phyloP scores from a whole-genome alignment of 139 green algal species.

The Raphidocelis subcapitata region DNA sequence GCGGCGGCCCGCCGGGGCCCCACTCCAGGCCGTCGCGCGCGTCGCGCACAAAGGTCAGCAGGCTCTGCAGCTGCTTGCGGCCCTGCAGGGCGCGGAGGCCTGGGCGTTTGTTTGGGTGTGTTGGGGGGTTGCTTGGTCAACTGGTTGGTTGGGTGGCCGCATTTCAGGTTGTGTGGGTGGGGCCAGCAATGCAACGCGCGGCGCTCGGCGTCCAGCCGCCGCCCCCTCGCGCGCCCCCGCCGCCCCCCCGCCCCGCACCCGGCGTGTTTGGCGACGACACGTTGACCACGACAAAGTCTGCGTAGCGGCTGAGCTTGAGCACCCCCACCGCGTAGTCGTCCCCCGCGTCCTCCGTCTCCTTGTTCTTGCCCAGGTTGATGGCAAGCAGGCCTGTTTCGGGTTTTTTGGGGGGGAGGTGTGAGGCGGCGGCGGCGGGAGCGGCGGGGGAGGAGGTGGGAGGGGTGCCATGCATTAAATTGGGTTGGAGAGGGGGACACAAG shows the following conservation, averaged over 20 bases:
- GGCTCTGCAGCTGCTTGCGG: slow-evolving; percentile 71
- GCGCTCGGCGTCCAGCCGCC: too few species aligned
- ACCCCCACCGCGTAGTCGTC: slow-evolving; percentile 86
- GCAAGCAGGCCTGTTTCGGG: slow-evolving; percentile 78
- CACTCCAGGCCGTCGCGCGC: slow-evolving; percentile 73
- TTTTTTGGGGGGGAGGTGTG: background rate
- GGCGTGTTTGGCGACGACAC: slow-evolving; percentile 98
- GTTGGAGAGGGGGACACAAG: too few species aligned
- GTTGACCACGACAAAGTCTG: slow-evolving; percentile 98
- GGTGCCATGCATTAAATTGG: too few species aligned
- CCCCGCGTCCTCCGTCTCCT: slow-evolving; percentile 79
- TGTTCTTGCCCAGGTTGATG: slow-evolving; percentile 99
- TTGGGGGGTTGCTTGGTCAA: too few species aligned
- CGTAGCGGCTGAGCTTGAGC: slow-evolving; percentile 66
- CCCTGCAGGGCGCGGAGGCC: slow-evolving; percentile 83
- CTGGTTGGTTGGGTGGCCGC: background rate
- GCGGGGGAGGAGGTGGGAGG: background rate
- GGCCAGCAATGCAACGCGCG: slow-evolving; percentile 6
- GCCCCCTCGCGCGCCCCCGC: too few species aligned
- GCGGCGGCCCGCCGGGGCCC: slow-evolving; percentile 50
- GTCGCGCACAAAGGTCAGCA: slow-evolving; percentile 62
- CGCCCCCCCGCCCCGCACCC: slow-evolving; percentile 58
- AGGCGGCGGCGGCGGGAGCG: too few species aligned
- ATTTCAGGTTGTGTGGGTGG: background rate
- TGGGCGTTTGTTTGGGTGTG: too few species aligned